Conservation (phyloP, 495 filamentous ascomycete genomes). For the Daldinia decipiens region DNA sequence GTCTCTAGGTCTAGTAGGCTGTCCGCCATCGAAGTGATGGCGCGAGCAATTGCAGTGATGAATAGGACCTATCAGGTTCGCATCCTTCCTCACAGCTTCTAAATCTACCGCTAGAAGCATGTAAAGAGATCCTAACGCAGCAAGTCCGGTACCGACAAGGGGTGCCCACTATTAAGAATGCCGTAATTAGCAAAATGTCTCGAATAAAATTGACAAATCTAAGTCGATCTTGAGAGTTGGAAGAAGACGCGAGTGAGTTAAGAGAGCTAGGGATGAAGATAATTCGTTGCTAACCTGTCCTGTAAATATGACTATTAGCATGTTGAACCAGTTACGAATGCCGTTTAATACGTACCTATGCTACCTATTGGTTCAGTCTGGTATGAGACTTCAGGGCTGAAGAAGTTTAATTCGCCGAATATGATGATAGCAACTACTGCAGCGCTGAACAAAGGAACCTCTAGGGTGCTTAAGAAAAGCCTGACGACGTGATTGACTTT, state of each 20-base stretch:
- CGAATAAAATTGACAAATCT: not conserved
- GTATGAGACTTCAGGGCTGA: constrained; percentile 58
- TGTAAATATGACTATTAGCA: constrained; percentile 24
- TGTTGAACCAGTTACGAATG: not conserved
- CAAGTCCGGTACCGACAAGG: constrained; percentile 63
- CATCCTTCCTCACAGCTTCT: constrained; percentile 40
- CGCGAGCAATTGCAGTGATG: constrained; percentile 44
- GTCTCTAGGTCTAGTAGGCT: not conserved
- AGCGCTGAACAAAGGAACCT: constrained; percentile 63
- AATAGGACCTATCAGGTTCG: constrained; percentile 11
- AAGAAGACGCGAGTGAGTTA: not conserved
- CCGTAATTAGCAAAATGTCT: constrained; percentile 17
- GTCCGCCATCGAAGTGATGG: constrained; percentile 33
- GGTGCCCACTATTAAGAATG: constrained; percentile 65
- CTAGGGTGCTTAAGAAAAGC: constrained; percentile 58
- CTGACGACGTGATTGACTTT: constrained; percentile 57
- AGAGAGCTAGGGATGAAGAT: not conserved
- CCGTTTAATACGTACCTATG: constrained; percentile 55
- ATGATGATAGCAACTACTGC: constrained; percentile 65
- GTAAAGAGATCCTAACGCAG: constrained; percentile 65
- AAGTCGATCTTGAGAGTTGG: not conserved
- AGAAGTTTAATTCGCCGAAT: constrained; percentile 69
- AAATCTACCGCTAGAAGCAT: constrained; percentile 53
- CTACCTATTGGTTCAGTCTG: constrained; percentile 66
- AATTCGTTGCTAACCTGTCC: constrained; percentile 35